Evolutionary conservation across 805 yeast species (phyloP).

Genomic region (Metschnikowia hibisci): DNA sequence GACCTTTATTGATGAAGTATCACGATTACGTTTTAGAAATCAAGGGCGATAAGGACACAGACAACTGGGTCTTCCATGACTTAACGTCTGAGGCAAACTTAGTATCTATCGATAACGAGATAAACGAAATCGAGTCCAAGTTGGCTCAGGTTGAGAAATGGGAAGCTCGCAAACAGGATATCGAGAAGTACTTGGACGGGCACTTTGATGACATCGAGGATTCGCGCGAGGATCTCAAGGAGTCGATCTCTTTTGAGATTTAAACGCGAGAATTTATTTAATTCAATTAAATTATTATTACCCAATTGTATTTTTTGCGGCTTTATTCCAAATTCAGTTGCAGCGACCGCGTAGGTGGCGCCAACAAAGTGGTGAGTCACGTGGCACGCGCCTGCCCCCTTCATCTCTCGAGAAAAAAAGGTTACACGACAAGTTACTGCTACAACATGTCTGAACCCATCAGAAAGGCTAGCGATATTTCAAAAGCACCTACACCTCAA

Average conservation of each 20-base stretch:
- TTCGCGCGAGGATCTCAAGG: conserved; percentile 6
- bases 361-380: not conserved
- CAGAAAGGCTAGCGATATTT: conserved; percentile 69
- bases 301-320: too few species aligned
- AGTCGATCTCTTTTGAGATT: conserved; percentile 12
- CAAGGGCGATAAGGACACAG: conserved; percentile 45
- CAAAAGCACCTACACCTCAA: conserved; percentile 97
- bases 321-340: not conserved
- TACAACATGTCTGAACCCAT: conserved; percentile 78
- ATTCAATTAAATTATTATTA: not conserved
- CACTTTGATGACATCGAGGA: conserved; percentile 16
- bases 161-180: conserved; percentile 55
- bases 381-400: conserved; percentile 8
- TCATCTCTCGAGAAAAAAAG: conserved; percentile 7
- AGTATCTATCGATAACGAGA: conserved; percentile 70
- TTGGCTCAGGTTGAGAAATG: conserved; percentile 55
- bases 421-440: not conserved
- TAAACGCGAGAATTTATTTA: not conserved
- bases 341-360: not conserved
- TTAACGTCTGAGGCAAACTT: conserved; percentile 64
- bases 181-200: conserved; percentile 52
- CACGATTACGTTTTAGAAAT: conserved; percentile 75
- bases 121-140: conserved; percentile 58
- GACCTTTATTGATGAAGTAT: conserved; percentile 79
- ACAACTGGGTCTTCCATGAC: conserved; percentile 46